Base-by-base conservation (phyloP, 2,329 filamentous ascomycete genomes). In the Pseudopyricularia javanii region DNA sequence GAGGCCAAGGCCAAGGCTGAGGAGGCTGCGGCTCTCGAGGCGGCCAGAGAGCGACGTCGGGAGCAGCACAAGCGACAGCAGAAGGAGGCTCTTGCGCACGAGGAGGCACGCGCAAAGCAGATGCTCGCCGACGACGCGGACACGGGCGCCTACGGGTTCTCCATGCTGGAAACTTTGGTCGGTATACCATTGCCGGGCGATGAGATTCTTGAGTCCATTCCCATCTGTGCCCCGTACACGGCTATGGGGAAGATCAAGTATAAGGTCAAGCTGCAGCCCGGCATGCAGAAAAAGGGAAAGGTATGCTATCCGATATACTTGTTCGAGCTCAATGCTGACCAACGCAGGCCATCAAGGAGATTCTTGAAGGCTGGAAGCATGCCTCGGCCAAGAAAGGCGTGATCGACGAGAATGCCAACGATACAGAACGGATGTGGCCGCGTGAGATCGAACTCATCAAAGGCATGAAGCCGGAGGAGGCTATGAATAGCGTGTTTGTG, bases 201-300 rank as follows among this genome's bases (percentile, higher is more conserved):
- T 64, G 88, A 95, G 64, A 84, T 91, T 34, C 69, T 91, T 8
- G 82, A 85, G 59, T 75, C 72, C 0, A 70, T 86, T 2, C 78
- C 80, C 1, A 69, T 85, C 3, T 85, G 83, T 60, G 83, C 78
- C 4, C 83, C 83, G 2, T 86, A 82, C 74, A 70, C 68, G 24
- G 82, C 83, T 2, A 68, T 86, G 58, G 74, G 69, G 2, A 80
- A 79, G 53, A 87, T 86, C 69, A 96, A 96, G 69, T 97, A 96
- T 74, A 94, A 94, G 68, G 88, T 84, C 52, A 98, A 98, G 73
- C 68, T 98, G 60, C 93, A 97, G 68, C 93, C 93, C 0, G 93
- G 93, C 0, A 70, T 82, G 0, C 78, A 85, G 57, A 98, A 97
- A 75, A 95, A 95, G 71, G 91, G 93, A 9, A 97, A 96, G 66